Percentiles rank a stretch among this genome's conserved stretches.
phyloP scores from a whole-genome alignment of 1,284 basidiomycete genomes.

The Cryptococcus deneoformans region DNA sequence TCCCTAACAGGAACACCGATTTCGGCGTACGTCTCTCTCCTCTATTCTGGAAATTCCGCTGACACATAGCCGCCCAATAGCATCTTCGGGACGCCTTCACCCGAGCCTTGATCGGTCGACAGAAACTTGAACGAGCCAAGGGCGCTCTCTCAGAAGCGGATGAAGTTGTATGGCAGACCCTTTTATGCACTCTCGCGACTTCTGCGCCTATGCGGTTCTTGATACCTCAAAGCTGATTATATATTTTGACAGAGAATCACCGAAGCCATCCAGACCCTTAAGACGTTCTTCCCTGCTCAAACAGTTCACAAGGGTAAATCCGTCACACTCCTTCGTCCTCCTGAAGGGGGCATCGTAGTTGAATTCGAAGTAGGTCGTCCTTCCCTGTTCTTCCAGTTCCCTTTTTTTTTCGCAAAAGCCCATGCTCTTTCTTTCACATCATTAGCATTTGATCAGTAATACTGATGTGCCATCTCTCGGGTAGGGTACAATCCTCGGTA shows the following conservation, averaged over 20 bases:
- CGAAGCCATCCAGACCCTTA: slow-evolving; percentile 46
- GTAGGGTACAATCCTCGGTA: slow-evolving; percentile 46
- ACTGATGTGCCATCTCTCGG: not conserved
- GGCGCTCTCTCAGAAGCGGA: slow-evolving; percentile 33
- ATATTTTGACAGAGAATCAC: slow-evolving; percentile 30
- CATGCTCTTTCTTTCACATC: not conserved
- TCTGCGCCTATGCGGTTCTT: not conserved
- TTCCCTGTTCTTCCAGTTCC: not conserved
- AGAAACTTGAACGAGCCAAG: slow-evolving; percentile 45
- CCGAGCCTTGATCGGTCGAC: slow-evolving; percentile 51
- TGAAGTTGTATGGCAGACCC: slow-evolving; percentile 26
- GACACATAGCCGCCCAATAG: slow-evolving; percentile 5
- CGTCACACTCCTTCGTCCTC: slow-evolving; percentile 46
- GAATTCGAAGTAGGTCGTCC: slow-evolving; percentile 43
- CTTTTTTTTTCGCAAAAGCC: not conserved
- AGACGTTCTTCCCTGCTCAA: slow-evolving; percentile 51
- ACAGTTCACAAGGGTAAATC: slow-evolving; percentile 52
- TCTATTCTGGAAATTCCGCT: not conserved
- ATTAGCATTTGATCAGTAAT: not conserved
- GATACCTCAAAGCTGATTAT: not conserved
- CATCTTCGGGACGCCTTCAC: slow-evolving; percentile 57
- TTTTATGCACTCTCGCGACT: not conserved
- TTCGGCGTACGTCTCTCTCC: slow-evolving; percentile 39
- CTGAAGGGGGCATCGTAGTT: slow-evolving; percentile 39
- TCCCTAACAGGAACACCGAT: slow-evolving; percentile 55